Percentiles rank a stretch among this genome's conserved stretches.
Evolutionary conservation across 345 rosid species (phyloP).

Genomic region (Salix arbutifolia): DNA sequence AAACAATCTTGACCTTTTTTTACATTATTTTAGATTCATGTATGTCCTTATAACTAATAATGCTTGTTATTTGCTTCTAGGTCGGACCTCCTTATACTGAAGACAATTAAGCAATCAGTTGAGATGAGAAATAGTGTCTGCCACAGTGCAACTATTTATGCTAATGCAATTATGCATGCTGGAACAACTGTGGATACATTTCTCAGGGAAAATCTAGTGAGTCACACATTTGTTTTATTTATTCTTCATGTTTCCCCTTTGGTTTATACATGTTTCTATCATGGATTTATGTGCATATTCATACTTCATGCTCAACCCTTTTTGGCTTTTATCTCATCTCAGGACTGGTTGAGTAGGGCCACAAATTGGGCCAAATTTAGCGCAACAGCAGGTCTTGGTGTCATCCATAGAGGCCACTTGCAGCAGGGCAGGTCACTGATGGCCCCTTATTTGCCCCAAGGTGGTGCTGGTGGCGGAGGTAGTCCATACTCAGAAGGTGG

Average conservation of each 20-base stretch:
- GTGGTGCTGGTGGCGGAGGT: constrained; percentile 91
- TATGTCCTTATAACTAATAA: not conserved
- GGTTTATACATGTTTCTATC: not conserved
- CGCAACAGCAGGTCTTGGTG: constrained; percentile 99
- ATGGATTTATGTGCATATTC: not conserved
- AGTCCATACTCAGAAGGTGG: constrained; percentile 99
- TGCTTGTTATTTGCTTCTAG: constrained; percentile 37
- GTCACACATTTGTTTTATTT: not conserved
- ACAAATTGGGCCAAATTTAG: constrained; percentile 99
- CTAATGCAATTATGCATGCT: constrained; percentile 99
- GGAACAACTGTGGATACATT: constrained; percentile 99
- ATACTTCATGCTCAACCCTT: constrained; percentile 1
- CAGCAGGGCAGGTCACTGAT: constrained; percentile 95
- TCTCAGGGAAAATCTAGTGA: constrained; percentile 93
- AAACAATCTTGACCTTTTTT: not conserved
- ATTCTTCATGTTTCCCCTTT: not conserved
- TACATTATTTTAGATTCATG: not conserved
- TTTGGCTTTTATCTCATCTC: constrained; percentile 19
- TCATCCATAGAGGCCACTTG: constrained; percentile 93
- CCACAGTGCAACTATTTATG: constrained; percentile 96
- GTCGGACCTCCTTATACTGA: constrained; percentile 88
- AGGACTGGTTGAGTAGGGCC: constrained; percentile 99
- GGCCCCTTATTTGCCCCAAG: constrained; percentile 99
- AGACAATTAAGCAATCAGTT: constrained; percentile 95
- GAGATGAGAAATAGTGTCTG: constrained; percentile 99